Evolutionary conservation across 1,284 basidiomycete species (phyloP), one percentile per base, ranked within the genome.

Genomic region (Microbotryomycetes sp.): DNA sequence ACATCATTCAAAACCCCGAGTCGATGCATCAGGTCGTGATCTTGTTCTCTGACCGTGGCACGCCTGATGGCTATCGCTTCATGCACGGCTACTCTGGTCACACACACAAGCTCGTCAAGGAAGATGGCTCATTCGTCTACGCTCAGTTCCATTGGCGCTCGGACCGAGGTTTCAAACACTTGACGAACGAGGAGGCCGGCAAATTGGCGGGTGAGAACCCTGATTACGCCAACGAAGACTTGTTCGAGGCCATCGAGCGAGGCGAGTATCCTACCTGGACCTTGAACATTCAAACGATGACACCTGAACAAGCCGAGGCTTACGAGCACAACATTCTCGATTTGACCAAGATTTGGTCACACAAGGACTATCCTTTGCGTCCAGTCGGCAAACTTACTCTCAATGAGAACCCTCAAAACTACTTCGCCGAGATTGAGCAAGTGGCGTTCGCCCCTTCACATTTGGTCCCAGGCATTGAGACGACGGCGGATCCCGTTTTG

Each of bases 31-130:
- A 94, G 76, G 82, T 93, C 73, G 84, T 91, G 84, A 88, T 88
- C 68, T 82, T 91, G 64, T 89, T 90, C 81, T 74, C 74, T 19
- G 92, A 96, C 78, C 89, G 92, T 73, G 93, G 92, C 62, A 92
- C 88, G 58, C 91, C 92, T 22, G 82, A 88, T 69, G 88, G 88
- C 29, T 90, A 80, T 79, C 84, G 88, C 76, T 79, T 85, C 71
- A 81, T 85, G 84, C 87, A 96, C 78, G 92, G 90, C 23, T 96
- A 92, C 81, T 88, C 86, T 50, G 91, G 92, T 6, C 91, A 96
- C 80, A 88, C 91, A n/a, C 86, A 83, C 81, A 93, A 94, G 80
- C 83, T 89, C 75, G 82, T 88, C 75, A 91, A 92, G 77, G 81
- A 81, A 23, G 81, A 89, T 58, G 90, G 89, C 60, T 81, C 84